Evolutionary conservation across 164 flowering plant genomes (phyloP).

Genomic region (Vitis labrusca): DNA sequence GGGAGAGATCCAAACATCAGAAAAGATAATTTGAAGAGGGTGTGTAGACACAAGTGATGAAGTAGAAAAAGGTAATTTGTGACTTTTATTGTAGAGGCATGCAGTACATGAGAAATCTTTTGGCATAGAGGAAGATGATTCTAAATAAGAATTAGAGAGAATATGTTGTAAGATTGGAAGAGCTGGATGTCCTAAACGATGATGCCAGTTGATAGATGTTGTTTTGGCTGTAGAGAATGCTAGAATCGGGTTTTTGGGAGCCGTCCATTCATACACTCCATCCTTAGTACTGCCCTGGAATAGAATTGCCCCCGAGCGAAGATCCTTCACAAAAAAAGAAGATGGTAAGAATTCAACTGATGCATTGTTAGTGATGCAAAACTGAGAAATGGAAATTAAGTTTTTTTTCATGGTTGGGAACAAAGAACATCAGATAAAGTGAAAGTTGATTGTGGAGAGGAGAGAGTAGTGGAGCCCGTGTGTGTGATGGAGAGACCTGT

Average conservation of each 20-base stretch:
- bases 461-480: too few relatives aligned
- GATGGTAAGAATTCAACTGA: too few relatives aligned
- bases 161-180: background rate
- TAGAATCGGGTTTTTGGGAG: background rate
- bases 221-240: background rate
- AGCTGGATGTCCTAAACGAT: background rate
- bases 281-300: background rate
- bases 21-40: background rate
- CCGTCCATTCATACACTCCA: background rate
- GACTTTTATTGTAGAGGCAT: background rate
- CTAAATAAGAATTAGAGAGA: background rate
- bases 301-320: background rate
- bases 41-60: background rate
- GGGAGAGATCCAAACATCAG: too few relatives aligned
- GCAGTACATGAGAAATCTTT: background rate
- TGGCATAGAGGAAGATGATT: background rate
- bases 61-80: background rate
- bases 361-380: too few relatives aligned
- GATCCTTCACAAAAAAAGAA: background rate
- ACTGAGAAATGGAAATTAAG: too few relatives aligned
- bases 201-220: background rate
- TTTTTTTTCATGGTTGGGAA: too few relatives aligned
- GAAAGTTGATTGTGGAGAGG: too few relatives aligned
- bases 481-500: too few relatives aligned
- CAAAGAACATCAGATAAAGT: too few relatives aligned